phyloP scores from a whole-genome alignment of 108 stramenopile genomes.

The Nitzschia sp. region DNA sequence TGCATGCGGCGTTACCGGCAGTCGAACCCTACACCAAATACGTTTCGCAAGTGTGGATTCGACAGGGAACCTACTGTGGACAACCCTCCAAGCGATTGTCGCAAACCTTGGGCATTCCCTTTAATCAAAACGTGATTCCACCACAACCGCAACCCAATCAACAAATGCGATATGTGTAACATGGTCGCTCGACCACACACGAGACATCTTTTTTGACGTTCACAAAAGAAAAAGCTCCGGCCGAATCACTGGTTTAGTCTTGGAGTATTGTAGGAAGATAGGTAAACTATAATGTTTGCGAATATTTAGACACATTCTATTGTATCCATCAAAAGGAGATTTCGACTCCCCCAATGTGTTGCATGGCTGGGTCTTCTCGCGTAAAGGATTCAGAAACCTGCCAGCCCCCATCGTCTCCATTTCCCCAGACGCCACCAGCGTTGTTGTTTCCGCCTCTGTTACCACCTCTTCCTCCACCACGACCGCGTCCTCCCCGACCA shows the following conservation, averaged over 20 bases:
- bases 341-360: conserved; percentile 40
- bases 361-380: conserved; percentile 37
- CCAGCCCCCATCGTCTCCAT: not conserved
- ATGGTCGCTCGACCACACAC: too few relatives aligned
- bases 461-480: not conserved
- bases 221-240: too few relatives aligned
- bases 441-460: not conserved
- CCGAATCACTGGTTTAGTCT: too few relatives aligned
- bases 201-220: too few relatives aligned
- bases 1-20: conserved; percentile 91
- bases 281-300: too few relatives aligned
- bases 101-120: conserved; percentile 61
- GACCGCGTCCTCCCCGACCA: not conserved
- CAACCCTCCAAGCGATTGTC: conserved; percentile 69
- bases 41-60: conserved; percentile 98
- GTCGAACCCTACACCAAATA: conserved; percentile 83
- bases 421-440: conserved; percentile 14
- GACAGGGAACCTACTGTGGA: conserved; percentile 83
- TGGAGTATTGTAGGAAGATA: too few relatives aligned
- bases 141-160: not conserved
- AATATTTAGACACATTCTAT: too few relatives aligned
- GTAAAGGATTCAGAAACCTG: conserved; percentile 1
- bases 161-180: not conserved
- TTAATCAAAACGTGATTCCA: not conserved
- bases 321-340: conserved; percentile 39